Conservation (phyloP, 2,329 filamentous ascomycete species). For the Paecilomyces fulvus region DNA sequence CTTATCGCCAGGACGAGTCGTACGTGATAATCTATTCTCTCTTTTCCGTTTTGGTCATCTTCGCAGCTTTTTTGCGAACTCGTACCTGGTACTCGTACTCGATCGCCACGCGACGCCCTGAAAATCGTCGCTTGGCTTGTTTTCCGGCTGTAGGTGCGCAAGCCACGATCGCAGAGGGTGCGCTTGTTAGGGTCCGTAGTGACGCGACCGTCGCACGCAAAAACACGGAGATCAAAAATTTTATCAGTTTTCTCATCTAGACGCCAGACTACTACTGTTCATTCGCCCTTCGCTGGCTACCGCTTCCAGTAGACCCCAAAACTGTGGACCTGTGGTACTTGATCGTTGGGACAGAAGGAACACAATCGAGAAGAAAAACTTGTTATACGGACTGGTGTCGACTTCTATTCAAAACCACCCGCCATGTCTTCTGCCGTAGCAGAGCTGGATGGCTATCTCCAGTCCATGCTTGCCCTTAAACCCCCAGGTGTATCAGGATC, state of each 20-base stretch:
- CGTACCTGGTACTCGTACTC: slow-evolving; percentile 30
- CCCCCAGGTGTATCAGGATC: slow-evolving; percentile 89
- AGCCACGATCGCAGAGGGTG: slow-evolving; percentile 21
- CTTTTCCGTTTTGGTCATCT: slow-evolving; percentile 4
- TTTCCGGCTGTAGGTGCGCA: slow-evolving; percentile 32
- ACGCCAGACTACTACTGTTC: slow-evolving; percentile 1
- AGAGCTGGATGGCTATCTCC: slow-evolving; percentile 82
- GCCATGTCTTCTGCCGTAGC: slow-evolving; percentile 75
- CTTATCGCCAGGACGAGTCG: slow-evolving; percentile 8
- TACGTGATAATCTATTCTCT: slow-evolving; percentile 18
- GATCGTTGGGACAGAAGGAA: slow-evolving; percentile 5
- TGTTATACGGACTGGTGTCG: slow-evolving; percentile 5
- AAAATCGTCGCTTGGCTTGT: slow-evolving; percentile 27
- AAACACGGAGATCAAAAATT: slow-evolving; percentile 14
- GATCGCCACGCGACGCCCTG: slow-evolving; percentile 20
- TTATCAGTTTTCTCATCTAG: slow-evolving; percentile 9
- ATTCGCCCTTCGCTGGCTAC: slow-evolving; percentile 7
- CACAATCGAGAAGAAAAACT: background rate
- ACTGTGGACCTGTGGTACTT: slow-evolving; percentile 9
- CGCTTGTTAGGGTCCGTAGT: slow-evolving; percentile 30
- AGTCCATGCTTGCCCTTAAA: slow-evolving; percentile 85
- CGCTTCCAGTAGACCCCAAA: slow-evolving; percentile 16
- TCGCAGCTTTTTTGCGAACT: slow-evolving; percentile 13
- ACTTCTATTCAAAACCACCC: slow-evolving; percentile 2
- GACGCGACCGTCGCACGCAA: slow-evolving; percentile 18